These are phyloP conservation scores for thale cress (Arabidopsis thaliana) DNA, from an alignment of 345 rosid genomes.

Conservation along the genomic window TAIR10.1 NC_003076.8:21394001-21394500, in stretches of 20 bases:
- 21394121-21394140: not conserved
- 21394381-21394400: slow-evolving; percentile 24
- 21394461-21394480: slow-evolving; percentile 39
- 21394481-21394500: slow-evolving; percentile 22
- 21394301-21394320: slow-evolving; percentile 88
- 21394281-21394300: slow-evolving; percentile 87
- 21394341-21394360: not conserved
- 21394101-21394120: slow-evolving; percentile 5
- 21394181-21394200: slow-evolving; percentile 82
- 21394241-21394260: slow-evolving; percentile 80
- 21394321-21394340: slow-evolving; percentile 60
- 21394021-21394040: slow-evolving; percentile 81
- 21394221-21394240: slow-evolving; percentile 95
- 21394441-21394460: slow-evolving; percentile 45
- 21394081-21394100: slow-evolving; percentile 11
- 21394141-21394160: slow-evolving; percentile 71
- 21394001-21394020: slow-evolving; percentile 85
- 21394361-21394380: slow-evolving; percentile 30
- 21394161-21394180: slow-evolving; percentile 80
- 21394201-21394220: slow-evolving; percentile 87
- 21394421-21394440: slow-evolving; percentile 35
- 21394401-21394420: slow-evolving; percentile 34
- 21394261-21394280: slow-evolving; percentile 54
- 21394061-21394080: not conserved
- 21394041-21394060: slow-evolving; percentile 79